Conservation (phyloP, 2,329 filamentous ascomycete species). For the Ophiognomonia clavigignenti-juglandacearum region DNA sequence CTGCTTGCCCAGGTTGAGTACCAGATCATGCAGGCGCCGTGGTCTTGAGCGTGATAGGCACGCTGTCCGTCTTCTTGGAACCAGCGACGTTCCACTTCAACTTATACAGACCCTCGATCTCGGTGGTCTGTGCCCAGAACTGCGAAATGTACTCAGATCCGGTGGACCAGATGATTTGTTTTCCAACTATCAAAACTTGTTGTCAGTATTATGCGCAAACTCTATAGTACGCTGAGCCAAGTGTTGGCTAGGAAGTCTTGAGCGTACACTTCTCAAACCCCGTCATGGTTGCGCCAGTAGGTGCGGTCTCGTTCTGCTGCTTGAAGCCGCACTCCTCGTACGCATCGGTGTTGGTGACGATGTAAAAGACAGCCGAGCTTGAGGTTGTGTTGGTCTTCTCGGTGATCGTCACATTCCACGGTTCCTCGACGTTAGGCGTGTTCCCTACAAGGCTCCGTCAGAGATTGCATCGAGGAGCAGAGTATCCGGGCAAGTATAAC, state of each 20-base stretch:
- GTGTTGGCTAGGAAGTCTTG: neutral
- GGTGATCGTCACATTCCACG: conserved; percentile 7
- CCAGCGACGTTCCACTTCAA: conserved; percentile 11
- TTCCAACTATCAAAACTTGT: too few relatives aligned
- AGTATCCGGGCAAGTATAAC: neutral
- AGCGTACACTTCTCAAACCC: conserved; percentile 8
- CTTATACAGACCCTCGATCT: conserved; percentile 1
- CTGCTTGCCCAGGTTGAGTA: neutral
- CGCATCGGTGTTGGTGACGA: neutral
- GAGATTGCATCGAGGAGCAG: neutral
- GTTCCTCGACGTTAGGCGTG: neutral
- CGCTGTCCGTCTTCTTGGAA: conserved; percentile 5
- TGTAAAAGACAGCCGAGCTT: conserved; percentile 4
- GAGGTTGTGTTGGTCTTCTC: neutral
- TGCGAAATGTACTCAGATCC: conserved; percentile 6
- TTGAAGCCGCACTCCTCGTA: conserved; percentile 8
- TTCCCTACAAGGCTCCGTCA: neutral
- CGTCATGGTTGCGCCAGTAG: neutral
- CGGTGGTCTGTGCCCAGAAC: conserved; percentile 12
- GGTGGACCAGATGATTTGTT: conserved; percentile 5
- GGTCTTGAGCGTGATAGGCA: conserved; percentile 11
- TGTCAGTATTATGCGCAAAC: neutral
- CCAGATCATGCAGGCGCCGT: neutral
- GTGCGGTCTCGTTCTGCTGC: neutral
- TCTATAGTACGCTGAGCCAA: neutral